Evolutionary conservation across 345 rosid species (phyloP).

Genomic region (Cardamine chenopodiifolia): DNA sequence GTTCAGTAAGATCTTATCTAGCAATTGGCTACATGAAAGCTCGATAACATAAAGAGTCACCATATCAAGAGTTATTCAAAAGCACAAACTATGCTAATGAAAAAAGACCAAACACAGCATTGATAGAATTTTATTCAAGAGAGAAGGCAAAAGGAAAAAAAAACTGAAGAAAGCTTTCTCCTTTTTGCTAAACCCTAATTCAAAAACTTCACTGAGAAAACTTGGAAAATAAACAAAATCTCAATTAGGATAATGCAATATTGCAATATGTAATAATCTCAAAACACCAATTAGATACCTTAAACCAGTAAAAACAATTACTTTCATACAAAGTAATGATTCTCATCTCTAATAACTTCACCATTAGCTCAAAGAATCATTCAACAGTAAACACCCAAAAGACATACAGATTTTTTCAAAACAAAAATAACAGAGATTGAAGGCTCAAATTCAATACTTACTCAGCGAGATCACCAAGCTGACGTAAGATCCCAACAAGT

Average conservation of each 20-base stretch:
- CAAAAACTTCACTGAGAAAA: conserved; percentile 10
- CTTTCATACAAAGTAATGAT: conserved; percentile 38
- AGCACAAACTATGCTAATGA: neutral
- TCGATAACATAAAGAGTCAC: neutral
- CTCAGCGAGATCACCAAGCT: conserved; percentile 98
- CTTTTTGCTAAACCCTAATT: conserved; percentile 18
- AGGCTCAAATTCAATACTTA: conserved; percentile 38
- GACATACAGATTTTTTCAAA: neutral
- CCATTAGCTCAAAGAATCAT: conserved; percentile 42
- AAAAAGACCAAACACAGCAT: neutral
- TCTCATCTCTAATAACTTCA: conserved; percentile 25
- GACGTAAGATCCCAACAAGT: conserved; percentile 95
- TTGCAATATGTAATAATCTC: neutral
- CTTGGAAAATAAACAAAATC: neutral
- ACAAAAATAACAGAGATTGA: conserved; percentile 10
- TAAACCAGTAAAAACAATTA: conserved; percentile 2
- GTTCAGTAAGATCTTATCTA: neutral
- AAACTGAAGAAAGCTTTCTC: conserved; percentile 15
- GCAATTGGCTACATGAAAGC: neutral
- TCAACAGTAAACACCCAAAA: conserved; percentile 25
- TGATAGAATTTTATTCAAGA: neutral
- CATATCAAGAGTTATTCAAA: neutral
- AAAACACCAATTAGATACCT: neutral
- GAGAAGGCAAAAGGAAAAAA: neutral
- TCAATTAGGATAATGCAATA: conserved; percentile 12